A percentile compares a stretch with the other conserved stretches of the same genome.
phyloP scores from a whole-genome alignment of 2,329 filamentous ascomycete genomes.

The Sordariomycetes sp. region DNA sequence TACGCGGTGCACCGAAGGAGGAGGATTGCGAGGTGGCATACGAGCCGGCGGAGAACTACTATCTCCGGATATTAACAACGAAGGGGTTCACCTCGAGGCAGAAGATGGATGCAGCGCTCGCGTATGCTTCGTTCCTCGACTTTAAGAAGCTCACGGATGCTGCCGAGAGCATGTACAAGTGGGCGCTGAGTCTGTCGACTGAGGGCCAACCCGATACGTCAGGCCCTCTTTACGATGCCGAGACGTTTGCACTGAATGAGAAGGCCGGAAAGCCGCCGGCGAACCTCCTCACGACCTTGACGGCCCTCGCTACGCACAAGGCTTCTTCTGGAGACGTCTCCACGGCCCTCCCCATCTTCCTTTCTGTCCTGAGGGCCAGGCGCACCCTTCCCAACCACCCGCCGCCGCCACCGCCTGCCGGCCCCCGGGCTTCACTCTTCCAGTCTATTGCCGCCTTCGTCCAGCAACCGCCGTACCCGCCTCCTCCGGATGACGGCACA shows the following conservation, averaged over 20 bases:
- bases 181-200: constrained; percentile 66
- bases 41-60: constrained; percentile 62
- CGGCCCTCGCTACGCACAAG: constrained; percentile 67
- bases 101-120: constrained; percentile 68
- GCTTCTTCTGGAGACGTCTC: constrained; percentile 58
- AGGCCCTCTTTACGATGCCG: constrained; percentile 38
- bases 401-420: constrained; percentile 9
- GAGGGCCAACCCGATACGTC: constrained; percentile 33
- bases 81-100: constrained; percentile 71
- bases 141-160: constrained; percentile 58
- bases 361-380: constrained; percentile 73
- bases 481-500: constrained; percentile 60
- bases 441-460: constrained; percentile 13
- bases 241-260: constrained; percentile 55
- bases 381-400: constrained; percentile 41
- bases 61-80: constrained; percentile 72
- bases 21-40: constrained; percentile 65
- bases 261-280: constrained; percentile 47
- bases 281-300: constrained; percentile 68
- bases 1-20: constrained; percentile 54
- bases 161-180: constrained; percentile 61
- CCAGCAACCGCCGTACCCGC: constrained; percentile 53
- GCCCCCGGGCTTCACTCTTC: constrained; percentile 5
- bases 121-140: constrained; percentile 77
- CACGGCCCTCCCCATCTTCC: constrained; percentile 69